These are phyloP conservation scores for Fraxinus nigra DNA, from an alignment of 305 asterid genomes.

Conservation along the genomic window DNA sequence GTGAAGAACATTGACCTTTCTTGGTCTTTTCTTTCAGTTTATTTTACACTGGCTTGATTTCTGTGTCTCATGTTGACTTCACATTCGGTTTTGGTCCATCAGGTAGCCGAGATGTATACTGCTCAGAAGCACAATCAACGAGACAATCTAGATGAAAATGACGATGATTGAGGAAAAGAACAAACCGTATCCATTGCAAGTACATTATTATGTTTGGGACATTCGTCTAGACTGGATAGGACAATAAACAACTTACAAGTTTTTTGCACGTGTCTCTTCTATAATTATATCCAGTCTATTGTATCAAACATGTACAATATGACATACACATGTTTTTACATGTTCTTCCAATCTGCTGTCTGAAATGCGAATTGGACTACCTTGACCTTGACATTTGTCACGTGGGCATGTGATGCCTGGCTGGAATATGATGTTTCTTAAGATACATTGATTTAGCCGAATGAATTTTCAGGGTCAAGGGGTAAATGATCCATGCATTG, in stretches of 20 bases:
- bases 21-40: not conserved
- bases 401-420: not conserved
- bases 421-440: not conserved
- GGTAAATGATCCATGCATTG: not conserved
- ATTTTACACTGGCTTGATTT: not conserved
- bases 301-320: not conserved
- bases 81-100: not conserved
- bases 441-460: not conserved
- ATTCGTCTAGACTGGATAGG: not conserved
- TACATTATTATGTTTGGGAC: not conserved
- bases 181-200: not conserved
- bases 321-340: not conserved
- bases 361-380: not conserved
- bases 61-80: slow-evolving; percentile 16
- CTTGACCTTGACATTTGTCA: not conserved
- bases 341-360: not conserved
- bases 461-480: not conserved
- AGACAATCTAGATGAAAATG: slow-evolving; percentile 49
- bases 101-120: slow-evolving; percentile 86
- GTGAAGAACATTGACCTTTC: slow-evolving; percentile 32
- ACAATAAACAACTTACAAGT: not conserved
- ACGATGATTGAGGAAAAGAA: slow-evolving; percentile 46
- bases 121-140: slow-evolving; percentile 68
- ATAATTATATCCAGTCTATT: not conserved
- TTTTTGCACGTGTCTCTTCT: not conserved